phyloP scores from a whole-genome alignment of 2,329 filamentous ascomycete species.

The Sclerotinia minor region DNA sequence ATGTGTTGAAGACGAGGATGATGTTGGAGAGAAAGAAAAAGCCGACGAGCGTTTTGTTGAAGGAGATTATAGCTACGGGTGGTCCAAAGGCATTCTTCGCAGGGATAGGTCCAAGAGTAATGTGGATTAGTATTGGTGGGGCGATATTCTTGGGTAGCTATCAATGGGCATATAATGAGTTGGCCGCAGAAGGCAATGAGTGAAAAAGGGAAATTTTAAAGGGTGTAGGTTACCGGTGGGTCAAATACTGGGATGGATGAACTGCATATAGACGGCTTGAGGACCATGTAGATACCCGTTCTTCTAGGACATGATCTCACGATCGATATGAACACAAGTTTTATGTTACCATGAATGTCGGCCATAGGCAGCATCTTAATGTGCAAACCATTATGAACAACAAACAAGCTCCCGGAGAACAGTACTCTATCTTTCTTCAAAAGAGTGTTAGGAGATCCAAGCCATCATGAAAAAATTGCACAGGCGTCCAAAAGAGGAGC shows the following conservation, averaged over 20 bases:
- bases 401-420: not conserved
- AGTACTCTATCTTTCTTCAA: not conserved
- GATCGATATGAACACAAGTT: conserved; percentile 11
- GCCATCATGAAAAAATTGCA: not conserved
- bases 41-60: conserved; percentile 59
- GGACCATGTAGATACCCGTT: conserved; percentile 5
- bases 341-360: not conserved
- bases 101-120: conserved; percentile 76
- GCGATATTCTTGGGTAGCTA: conserved; percentile 94
- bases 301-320: conserved; percentile 11
- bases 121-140: conserved; percentile 93
- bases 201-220: not conserved
- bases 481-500: too few species aligned
- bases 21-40: conserved; percentile 79
- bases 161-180: conserved; percentile 78
- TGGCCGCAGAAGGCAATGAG: conserved; percentile 43
- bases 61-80: conserved; percentile 62
- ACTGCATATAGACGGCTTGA: conserved; percentile 8
- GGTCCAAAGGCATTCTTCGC: conserved; percentile 71
- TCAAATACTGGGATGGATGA: not conserved
- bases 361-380: not conserved
- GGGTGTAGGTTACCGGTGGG: not conserved
- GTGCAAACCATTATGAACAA: not conserved
- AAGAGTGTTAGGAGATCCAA: too few species aligned
- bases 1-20: conserved; percentile 94